A percentile compares a stretch with the other conserved stretches of the same genome.
Evolutionary conservation across 2,329 filamentous ascomycete species (phyloP).

Genomic region (Sclerotinia borealis): DNA sequence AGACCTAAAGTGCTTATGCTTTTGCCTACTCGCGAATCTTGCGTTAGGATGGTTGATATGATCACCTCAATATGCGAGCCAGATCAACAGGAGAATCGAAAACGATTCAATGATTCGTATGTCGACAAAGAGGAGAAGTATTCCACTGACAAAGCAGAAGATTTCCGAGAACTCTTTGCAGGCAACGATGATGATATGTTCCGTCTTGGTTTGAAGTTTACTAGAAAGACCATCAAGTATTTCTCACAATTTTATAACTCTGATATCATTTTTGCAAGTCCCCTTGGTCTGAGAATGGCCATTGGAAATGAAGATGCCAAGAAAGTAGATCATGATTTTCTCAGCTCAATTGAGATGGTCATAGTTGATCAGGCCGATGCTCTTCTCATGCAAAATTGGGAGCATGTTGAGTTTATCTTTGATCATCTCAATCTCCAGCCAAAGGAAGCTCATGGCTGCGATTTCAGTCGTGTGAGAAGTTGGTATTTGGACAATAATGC

Average conservation of each 20-base stretch:
- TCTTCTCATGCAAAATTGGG: slow-evolving; percentile 97
- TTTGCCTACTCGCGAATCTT: slow-evolving; percentile 81
- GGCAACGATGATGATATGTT: slow-evolving; percentile 99
- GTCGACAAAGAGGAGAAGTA: slow-evolving; percentile 62
- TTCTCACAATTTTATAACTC: slow-evolving; percentile 95
- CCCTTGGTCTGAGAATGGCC: slow-evolving; percentile 81
- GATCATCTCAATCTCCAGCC: slow-evolving; percentile 87
- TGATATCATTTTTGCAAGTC: slow-evolving; percentile 88
- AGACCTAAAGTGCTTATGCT: slow-evolving; percentile 89
- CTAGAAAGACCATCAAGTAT: slow-evolving; percentile 89
- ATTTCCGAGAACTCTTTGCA: slow-evolving; percentile 83
- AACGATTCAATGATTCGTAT: slow-evolving; percentile 83
- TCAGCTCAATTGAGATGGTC: slow-evolving; percentile 87
- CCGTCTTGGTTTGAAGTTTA: slow-evolving; percentile 92
- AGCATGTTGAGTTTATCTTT: slow-evolving; percentile 88
- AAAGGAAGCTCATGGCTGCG: slow-evolving; percentile 82
- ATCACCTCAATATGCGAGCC: slow-evolving; percentile 72
- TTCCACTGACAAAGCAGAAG: slow-evolving; percentile 68
- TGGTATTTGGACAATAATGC: slow-evolving; percentile 94
- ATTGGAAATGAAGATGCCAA: slow-evolving; percentile 69
- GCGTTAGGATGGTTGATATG: slow-evolving; percentile 68
- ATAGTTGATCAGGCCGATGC: slow-evolving; percentile 90
- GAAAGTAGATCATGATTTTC: slow-evolving; percentile 76
- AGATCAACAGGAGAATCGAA: slow-evolving; percentile 92
- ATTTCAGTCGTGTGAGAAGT: slow-evolving; percentile 81